phyloP scores from a whole-genome alignment of 2,329 filamentous ascomycete genomes.

The Coccinonectria pachysandricola region DNA sequence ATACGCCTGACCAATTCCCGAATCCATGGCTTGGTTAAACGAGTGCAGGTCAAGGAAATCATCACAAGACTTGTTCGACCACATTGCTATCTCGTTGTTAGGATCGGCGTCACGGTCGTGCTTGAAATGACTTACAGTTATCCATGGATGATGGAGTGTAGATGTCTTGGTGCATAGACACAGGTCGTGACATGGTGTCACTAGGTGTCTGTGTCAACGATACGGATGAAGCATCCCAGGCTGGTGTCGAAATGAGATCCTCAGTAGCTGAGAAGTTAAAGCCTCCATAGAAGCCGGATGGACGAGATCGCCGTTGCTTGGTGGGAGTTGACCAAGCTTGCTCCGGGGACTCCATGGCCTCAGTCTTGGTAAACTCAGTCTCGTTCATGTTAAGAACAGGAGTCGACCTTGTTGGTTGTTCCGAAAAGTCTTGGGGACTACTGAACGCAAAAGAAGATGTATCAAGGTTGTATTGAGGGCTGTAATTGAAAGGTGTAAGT shows the following conservation, averaged over 20 bases:
- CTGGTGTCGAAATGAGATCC: constrained; percentile 39
- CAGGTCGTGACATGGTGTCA: constrained; percentile 42
- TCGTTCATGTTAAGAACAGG: constrained; percentile 36
- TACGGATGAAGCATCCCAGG: constrained; percentile 48
- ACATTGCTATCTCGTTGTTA: constrained; percentile 19
- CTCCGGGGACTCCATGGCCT: constrained; percentile 34
- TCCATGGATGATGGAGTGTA: constrained; percentile 41
- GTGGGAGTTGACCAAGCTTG: constrained; percentile 47
- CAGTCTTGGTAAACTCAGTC: constrained; percentile 39
- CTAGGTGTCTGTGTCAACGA: constrained; percentile 40
- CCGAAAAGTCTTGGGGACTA: constrained; percentile 36
- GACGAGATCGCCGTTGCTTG: constrained; percentile 41
- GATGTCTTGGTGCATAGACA: constrained; percentile 48
- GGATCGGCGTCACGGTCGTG: constrained; percentile 3
- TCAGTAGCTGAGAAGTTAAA: constrained; percentile 50
- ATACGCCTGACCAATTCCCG: constrained; percentile 52
- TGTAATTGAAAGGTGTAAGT: constrained; percentile 16
- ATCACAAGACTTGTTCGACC: constrained; percentile 47
- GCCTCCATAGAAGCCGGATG: constrained; percentile 50
- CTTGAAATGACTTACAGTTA: constrained; percentile 31
- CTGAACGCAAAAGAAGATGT: constrained; percentile 40
- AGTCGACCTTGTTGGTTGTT: constrained; percentile 32
- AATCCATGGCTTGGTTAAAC: constrained; percentile 47
- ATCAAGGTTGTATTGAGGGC: constrained; percentile 28
- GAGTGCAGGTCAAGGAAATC: constrained; percentile 45